Conservation (phyloP, 768 basidiomycete genomes). For the Termitomyces sp. region DNA sequence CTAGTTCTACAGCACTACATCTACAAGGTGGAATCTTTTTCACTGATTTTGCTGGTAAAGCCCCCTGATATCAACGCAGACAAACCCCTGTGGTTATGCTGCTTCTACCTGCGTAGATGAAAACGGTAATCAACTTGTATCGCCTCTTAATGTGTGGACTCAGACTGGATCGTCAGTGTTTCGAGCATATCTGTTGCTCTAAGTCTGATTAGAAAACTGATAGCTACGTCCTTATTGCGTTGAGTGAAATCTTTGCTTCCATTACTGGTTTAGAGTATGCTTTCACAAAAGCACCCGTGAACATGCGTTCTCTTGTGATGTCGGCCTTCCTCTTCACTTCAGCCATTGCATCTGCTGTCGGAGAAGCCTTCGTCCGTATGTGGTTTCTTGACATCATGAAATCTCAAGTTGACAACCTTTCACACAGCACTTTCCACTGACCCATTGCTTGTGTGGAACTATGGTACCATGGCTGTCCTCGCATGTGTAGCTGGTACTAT, state of each 20-base stretch:
- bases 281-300: conserved; percentile 83
- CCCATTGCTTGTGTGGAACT: conserved; percentile 75
- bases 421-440: conserved; percentile 58
- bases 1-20: conserved; percentile 66
- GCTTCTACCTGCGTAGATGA: conserved; percentile 51
- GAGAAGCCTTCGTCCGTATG: conserved; percentile 68
- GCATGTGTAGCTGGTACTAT: conserved; percentile 46
- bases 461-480: conserved; percentile 52
- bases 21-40: conserved; percentile 47
- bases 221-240: conserved; percentile 61
- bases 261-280: conserved; percentile 85
- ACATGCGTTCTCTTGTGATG: conserved; percentile 87
- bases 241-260: conserved; percentile 73
- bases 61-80: conserved; percentile 24
- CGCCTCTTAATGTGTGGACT: conserved; percentile 70
- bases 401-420: background rate
- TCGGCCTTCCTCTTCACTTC: conserved; percentile 54
- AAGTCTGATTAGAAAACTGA: background rate
- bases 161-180: conserved; percentile 57
- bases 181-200: background rate
- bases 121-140: conserved; percentile 34
- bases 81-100: conserved; percentile 43
- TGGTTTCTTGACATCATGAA: conserved; percentile 9
- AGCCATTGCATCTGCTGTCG: conserved; percentile 58
- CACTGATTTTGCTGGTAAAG: conserved; percentile 22